Percentiles rank a stretch among this genome's conserved stretches.
Conservation (phyloP, 148 eudicot species). For the Amaranthus palmeri region DNA sequence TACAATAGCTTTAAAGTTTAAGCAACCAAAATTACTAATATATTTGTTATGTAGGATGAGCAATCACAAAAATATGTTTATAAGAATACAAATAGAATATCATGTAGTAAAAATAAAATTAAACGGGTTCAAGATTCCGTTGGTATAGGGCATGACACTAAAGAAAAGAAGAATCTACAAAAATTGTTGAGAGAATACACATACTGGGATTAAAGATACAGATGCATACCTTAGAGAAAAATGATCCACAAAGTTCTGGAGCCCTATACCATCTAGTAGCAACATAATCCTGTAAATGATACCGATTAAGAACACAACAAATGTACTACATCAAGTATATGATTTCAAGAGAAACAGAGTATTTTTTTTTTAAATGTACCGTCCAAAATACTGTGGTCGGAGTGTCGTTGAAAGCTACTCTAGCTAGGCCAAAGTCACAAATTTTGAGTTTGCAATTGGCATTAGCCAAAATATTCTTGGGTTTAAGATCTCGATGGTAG, state of each 20-base stretch:
- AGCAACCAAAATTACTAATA: constrained; percentile 13
- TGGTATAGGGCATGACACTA: background rate
- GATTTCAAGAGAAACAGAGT: background rate
- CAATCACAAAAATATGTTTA: background rate
- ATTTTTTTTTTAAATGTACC: constrained; percentile 38
- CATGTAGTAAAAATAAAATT: background rate
- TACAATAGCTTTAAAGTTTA: constrained; percentile 35
- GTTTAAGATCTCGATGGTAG: constrained; percentile 92
- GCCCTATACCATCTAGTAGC: constrained; percentile 98
- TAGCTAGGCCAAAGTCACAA: constrained; percentile 90
- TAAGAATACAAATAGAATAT: background rate
- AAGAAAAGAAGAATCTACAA: background rate
- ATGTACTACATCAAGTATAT: constrained; percentile 7
- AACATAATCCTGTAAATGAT: constrained; percentile 66
- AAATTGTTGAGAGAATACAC: background rate
- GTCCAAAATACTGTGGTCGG: constrained; percentile 84
- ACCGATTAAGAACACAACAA: constrained; percentile 9
- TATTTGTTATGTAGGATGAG: background rate
- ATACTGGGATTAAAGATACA: background rate
- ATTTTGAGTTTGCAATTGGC: constrained; percentile 92
- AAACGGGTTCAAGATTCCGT: background rate
- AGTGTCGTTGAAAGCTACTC: constrained; percentile 85
- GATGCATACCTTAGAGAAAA: constrained; percentile 48
- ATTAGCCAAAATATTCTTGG: constrained; percentile 88
- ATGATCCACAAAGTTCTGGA: constrained; percentile 94